These are phyloP conservation scores for Lipomyces mesembrius DNA, from an alignment of 805 yeast species.

Conservation along the genomic window DNA sequence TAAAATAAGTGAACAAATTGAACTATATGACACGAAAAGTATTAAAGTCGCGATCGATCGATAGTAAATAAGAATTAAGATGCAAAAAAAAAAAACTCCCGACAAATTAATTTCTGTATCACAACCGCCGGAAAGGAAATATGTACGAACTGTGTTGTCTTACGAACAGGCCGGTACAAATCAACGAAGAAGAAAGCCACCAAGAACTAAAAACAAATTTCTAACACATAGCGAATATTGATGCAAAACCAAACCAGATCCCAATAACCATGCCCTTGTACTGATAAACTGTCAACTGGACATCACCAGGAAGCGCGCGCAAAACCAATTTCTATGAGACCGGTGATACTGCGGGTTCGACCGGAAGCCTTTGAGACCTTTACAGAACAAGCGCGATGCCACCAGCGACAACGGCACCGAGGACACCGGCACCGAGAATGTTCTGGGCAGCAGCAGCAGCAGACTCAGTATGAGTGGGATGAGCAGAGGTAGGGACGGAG, in stretches of 20 bases:
- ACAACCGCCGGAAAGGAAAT: neutral
- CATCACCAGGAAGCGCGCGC: neutral
- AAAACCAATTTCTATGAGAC: neutral
- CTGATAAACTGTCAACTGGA: neutral
- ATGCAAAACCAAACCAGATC: neutral
- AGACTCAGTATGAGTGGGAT: constrained; percentile 40
- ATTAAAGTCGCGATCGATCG: neutral
- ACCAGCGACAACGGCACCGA: constrained; percentile 50
- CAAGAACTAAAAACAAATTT: neutral
- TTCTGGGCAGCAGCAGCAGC: constrained; percentile 42
- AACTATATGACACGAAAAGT: neutral
- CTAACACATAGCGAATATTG: neutral
- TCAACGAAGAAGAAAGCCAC: neutral
- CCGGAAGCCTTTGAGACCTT: constrained; percentile 18
- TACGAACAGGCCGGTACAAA: neutral
- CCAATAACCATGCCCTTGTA: neutral
- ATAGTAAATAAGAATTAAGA: neutral
- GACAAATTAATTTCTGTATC: neutral
- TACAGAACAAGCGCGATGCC: constrained; percentile 49
- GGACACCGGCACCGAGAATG: constrained; percentile 47
- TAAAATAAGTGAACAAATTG: neutral
- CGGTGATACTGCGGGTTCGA: neutral
- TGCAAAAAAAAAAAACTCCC: neutral
- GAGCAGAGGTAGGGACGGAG: constrained; percentile 40
- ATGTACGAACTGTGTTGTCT: neutral